Evolutionary conservation across 2,329 filamentous ascomycete species (phyloP).

Genomic region (Alternaria gaisen): DNA sequence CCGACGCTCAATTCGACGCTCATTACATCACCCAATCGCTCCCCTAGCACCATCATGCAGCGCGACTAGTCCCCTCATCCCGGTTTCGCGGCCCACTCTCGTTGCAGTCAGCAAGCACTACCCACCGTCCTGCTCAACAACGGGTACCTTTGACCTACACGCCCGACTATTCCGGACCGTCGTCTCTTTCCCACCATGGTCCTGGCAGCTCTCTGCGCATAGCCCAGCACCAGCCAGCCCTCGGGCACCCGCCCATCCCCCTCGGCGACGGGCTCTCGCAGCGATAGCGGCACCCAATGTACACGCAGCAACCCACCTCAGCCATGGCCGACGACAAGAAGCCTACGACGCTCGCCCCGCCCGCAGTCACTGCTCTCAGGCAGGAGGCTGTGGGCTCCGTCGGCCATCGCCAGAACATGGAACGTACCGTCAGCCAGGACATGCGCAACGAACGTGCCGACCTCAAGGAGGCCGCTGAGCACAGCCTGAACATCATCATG

Average conservation of each 20-base stretch:
- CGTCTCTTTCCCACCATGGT: slow-evolving; percentile 43
- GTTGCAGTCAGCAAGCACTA: slow-evolving; percentile 19
- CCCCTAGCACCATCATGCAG: slow-evolving; percentile 36
- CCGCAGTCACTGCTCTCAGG: slow-evolving; percentile 55
- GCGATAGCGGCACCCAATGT: slow-evolving; percentile 16
- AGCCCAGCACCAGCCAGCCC: slow-evolving; percentile 42
- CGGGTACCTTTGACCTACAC: slow-evolving; percentile 14
- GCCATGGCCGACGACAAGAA: slow-evolving; percentile 39
- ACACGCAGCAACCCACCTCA: slow-evolving; percentile 23
- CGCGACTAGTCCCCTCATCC: slow-evolving; percentile 24
- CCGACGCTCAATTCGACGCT: slow-evolving; percentile 14
- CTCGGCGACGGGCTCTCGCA: slow-evolving; percentile 22
- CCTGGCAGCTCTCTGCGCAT: slow-evolving; percentile 38
- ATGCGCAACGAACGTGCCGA: slow-evolving; percentile 94
- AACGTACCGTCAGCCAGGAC: slow-evolving; percentile 79
- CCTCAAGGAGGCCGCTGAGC: slow-evolving; percentile 92
- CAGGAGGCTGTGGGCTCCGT: slow-evolving; percentile 47
- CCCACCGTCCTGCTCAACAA: slow-evolving; percentile 14
- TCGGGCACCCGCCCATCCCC: slow-evolving; percentile 34
- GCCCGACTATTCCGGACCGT: slow-evolving; percentile 13
- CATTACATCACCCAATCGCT: slow-evolving; percentile 40
- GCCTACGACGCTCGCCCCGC: slow-evolving; percentile 51
- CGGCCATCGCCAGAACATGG: slow-evolving; percentile 56
- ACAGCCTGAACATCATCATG: slow-evolving; percentile 95
- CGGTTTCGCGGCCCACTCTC: slow-evolving; percentile 13